These are phyloP conservation scores for Sphaerobolus stellatus DNA, from an alignment of 1,284 basidiomycete species.

Conservation along the genomic window DNA sequence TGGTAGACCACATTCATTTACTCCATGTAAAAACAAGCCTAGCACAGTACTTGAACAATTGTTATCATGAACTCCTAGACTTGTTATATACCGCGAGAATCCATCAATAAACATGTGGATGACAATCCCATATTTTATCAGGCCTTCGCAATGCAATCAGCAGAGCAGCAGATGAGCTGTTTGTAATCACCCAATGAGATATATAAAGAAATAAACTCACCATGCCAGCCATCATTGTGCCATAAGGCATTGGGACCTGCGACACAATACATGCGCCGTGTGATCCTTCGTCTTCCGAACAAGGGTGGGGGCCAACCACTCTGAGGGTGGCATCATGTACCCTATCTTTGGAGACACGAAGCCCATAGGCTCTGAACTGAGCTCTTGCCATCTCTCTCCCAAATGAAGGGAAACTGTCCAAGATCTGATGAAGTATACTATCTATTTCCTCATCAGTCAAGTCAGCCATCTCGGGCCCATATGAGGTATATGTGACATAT, in stretches of 20 bases:
- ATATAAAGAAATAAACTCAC: no score
- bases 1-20: conserved; percentile 31
- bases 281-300: background rate
- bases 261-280: background rate
- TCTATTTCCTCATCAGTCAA: background rate
- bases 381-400: background rate
- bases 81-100: conserved; percentile 25
- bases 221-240: background rate
- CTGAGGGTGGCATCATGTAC: background rate
- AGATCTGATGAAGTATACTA: background rate
- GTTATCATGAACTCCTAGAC: conserved; percentile 26
- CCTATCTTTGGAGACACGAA: background rate
- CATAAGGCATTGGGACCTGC: background rate
- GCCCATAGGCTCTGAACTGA: background rate
- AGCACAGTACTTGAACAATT: conserved; percentile 32
- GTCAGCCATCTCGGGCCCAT: background rate
- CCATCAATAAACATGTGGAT: conserved; percentile 40
- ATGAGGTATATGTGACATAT: background rate
- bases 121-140: conserved; percentile 35
- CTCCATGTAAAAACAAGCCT: conserved; percentile 31
- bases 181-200: no score
- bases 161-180: no score
- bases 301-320: background rate
- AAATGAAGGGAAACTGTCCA: background rate
- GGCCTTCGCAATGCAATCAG: no score